phyloP scores from a whole-genome alignment of 805 yeast species.

The Cyberlindnera mississippiensis region DNA sequence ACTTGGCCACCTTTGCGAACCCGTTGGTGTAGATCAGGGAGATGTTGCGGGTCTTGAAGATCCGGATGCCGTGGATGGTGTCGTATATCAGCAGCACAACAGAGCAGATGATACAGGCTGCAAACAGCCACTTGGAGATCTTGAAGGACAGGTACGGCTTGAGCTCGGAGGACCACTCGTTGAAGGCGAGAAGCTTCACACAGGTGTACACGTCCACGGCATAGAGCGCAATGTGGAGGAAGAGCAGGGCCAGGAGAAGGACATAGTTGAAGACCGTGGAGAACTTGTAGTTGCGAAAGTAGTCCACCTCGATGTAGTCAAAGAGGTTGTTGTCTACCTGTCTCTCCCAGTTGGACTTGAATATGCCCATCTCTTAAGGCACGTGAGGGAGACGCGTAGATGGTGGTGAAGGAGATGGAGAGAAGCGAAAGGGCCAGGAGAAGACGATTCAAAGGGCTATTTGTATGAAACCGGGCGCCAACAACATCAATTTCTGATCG shows the following conservation, averaged over 20 bases:
- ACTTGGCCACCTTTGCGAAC: slow-evolving; percentile 55
- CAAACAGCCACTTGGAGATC: slow-evolving; percentile 66
- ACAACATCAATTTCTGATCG: background rate
- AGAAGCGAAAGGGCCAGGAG: background rate
- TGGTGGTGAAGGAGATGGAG: background rate
- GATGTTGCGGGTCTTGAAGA: slow-evolving; percentile 58
- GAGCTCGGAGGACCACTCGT: slow-evolving; percentile 59
- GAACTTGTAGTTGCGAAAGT: slow-evolving; percentile 41
- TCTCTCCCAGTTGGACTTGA: slow-evolving; percentile 32
- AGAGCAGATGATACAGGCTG: slow-evolving; percentile 76
- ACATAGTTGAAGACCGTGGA: slow-evolving; percentile 43
- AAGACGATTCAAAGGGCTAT: background rate
- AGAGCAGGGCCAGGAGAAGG: slow-evolving; percentile 30
- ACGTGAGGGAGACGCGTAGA: background rate
- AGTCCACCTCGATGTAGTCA: slow-evolving; percentile 43
- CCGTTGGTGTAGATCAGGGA: slow-evolving; percentile 66
- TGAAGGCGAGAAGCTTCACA: slow-evolving; percentile 65
- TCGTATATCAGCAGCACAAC: slow-evolving; percentile 55
- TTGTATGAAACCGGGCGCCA: background rate
- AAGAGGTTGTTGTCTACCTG: slow-evolving; percentile 38
- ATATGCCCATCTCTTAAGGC: slow-evolving; percentile 21
- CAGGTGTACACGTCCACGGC: slow-evolving; percentile 79
- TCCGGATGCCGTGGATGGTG: slow-evolving; percentile 51
- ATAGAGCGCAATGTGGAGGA: slow-evolving; percentile 51
- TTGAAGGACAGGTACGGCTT: slow-evolving; percentile 46